Evolutionary conservation across 2,329 filamentous ascomycete genomes (phyloP).

Genomic region (Fusarium goolgardi): DNA sequence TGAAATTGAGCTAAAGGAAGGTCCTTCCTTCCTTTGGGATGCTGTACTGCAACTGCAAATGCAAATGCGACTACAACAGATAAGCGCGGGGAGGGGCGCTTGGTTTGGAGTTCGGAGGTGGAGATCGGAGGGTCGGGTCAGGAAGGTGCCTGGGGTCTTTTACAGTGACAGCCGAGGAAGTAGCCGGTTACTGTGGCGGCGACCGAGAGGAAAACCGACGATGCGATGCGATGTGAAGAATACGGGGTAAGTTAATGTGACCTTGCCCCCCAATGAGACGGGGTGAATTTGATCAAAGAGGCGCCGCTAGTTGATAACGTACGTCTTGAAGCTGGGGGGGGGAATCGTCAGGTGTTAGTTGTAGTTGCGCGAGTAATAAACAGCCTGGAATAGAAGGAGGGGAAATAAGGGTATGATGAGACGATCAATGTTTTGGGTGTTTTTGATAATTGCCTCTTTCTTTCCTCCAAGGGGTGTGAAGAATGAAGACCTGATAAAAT

Average conservation of each 20-base stretch:
- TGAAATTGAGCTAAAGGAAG: conserved; percentile 13
- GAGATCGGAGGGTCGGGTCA: conserved; percentile 29
- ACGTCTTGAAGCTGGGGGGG: conserved; percentile 37
- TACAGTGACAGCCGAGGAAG: conserved; percentile 44
- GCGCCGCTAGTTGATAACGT: conserved; percentile 34
- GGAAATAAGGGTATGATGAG: conserved; percentile 34
- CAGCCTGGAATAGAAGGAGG: conserved; percentile 11
- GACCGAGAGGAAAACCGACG: conserved; percentile 46
- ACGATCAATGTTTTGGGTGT: conserved; percentile 27
- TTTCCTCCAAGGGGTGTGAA: not conserved
- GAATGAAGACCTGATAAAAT: not conserved
- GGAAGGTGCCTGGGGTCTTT: conserved; percentile 31
- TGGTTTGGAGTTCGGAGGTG: conserved; percentile 35
- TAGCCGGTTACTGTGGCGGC: conserved; percentile 44
- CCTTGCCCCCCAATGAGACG: conserved; percentile 44
- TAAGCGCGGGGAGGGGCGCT: conserved; percentile 36
- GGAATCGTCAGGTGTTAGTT: conserved; percentile 33
- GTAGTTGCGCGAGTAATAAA: conserved; percentile 24
- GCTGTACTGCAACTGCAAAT: not conserved
- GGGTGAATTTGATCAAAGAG: conserved; percentile 46
- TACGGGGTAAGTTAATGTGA: conserved; percentile 37
- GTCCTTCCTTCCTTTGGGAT: conserved; percentile 4
- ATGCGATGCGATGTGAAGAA: conserved; percentile 40
- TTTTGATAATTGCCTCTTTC: conserved; percentile 4
- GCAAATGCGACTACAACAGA: conserved; percentile 7